Percentiles rank a stretch among this genome's conserved stretches.
These are phyloP conservation scores for Brassica juncea DNA, from an alignment of 345 rosid species.

Conservation along the genomic window DNA sequence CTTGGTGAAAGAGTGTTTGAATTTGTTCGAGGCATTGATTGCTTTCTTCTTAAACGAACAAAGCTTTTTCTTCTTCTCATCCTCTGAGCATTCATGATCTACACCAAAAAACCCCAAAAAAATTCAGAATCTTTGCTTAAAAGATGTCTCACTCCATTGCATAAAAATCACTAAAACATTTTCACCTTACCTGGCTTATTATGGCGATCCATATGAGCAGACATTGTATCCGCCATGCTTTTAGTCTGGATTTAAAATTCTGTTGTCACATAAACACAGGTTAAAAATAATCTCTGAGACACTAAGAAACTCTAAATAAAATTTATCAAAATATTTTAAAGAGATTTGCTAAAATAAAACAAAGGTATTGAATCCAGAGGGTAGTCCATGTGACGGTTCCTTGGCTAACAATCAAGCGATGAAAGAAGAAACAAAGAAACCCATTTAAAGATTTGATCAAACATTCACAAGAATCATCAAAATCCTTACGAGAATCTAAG, in stretches of 20 bases:
- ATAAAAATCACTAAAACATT: not conserved
- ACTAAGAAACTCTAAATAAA: not conserved
- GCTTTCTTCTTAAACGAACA: slow-evolving; percentile 81
- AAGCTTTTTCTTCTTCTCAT: slow-evolving; percentile 71
- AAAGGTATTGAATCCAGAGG: slow-evolving; percentile 7
- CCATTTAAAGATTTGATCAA: slow-evolving; percentile 12
- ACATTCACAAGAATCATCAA: not conserved
- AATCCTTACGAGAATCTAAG: not conserved
- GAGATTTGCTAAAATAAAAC: not conserved
- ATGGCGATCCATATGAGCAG: slow-evolving; percentile 49
- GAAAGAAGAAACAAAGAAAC: slow-evolving; percentile 13
- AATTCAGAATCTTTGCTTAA: not conserved
- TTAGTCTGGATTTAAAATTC: slow-evolving; percentile 14
- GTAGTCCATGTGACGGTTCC: slow-evolving; percentile 11
- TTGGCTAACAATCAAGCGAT: slow-evolving; percentile 29
- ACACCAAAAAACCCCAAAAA: not conserved
- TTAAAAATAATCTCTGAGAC: slow-evolving; percentile 14
- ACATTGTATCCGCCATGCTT: slow-evolving; percentile 53
- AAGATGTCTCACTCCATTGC: not conserved
- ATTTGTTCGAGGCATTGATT: slow-evolving; percentile 75
- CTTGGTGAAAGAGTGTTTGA: slow-evolving; percentile 69
- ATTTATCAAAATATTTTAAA: not conserved
- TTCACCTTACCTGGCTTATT: slow-evolving; percentile 45
- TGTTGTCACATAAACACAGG: slow-evolving; percentile 31
- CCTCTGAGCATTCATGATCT: slow-evolving; percentile 56